A percentile compares a stretch with the other conserved stretches of the same genome.
Evolutionary conservation across 352 stramenopile species (phyloP).

Genomic region (Globisporangium splendens): DNA sequence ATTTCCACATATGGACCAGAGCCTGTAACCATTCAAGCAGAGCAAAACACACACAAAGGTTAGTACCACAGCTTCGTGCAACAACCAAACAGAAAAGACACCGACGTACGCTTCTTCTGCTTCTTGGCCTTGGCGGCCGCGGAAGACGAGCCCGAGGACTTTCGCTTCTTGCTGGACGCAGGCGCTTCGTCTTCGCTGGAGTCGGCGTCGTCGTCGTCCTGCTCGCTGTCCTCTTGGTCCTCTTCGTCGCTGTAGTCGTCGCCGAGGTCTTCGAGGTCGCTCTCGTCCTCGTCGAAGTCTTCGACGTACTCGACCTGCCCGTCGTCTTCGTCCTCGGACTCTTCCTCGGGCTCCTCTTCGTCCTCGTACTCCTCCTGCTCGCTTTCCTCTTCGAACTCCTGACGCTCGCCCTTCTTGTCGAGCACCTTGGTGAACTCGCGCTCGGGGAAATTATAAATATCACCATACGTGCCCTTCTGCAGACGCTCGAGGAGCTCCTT

Average conservation of each 20-base stretch:
- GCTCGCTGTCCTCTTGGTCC: conserved; percentile 17
- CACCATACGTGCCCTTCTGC: conserved; percentile 97
- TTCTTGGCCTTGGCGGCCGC: conserved; percentile 53
- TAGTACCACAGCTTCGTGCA: conserved; percentile 1
- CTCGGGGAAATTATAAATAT: conserved; percentile 99
- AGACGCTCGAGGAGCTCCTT: conserved; percentile 98
- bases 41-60: background rate
- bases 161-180: conserved; percentile 55
- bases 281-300: conserved; percentile 92
- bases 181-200: conserved; percentile 50
- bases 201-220: conserved; percentile 31
- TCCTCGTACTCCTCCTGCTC: conserved; percentile 67
- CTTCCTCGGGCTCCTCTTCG: conserved; percentile 58
- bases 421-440: conserved; percentile 87
- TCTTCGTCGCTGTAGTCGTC: conserved; percentile 50
- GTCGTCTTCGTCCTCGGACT: conserved; percentile 67
- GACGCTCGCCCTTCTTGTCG: conserved; percentile 72
- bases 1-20: conserved; percentile 81
- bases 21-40: conserved; percentile 17
- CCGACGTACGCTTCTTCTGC: conserved; percentile 52
- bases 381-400: conserved; percentile 93
- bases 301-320: conserved; percentile 82
- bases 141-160: conserved; percentile 29
- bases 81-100: background rate
- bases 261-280: conserved; percentile 85